These are phyloP conservation scores for Leccinum pachyderme DNA, from an alignment of 1,284 basidiomycete genomes.

Conservation along the genomic window DNA sequence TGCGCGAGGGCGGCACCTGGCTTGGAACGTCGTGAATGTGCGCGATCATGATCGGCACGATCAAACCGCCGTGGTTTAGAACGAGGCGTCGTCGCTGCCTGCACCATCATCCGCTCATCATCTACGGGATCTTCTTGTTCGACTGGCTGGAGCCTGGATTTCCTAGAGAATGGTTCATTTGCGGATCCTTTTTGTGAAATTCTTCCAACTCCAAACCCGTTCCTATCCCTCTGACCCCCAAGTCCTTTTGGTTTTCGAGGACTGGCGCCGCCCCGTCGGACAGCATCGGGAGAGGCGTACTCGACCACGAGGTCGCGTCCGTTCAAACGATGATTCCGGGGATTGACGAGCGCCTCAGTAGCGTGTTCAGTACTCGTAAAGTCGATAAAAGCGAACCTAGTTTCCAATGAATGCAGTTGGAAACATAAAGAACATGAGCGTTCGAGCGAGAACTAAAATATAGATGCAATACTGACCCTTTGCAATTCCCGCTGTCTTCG, in stretches of 20 bases:
- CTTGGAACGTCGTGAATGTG: constrained; percentile 50
- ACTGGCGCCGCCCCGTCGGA: constrained; percentile 58
- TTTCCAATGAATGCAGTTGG: background rate
- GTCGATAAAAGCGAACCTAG: constrained; percentile 93
- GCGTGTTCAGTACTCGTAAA: constrained; percentile 80
- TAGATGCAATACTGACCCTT: constrained; percentile 62
- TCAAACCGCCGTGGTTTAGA: constrained; percentile 4
- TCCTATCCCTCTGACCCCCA: constrained; percentile 8
- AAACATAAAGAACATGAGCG: background rate
- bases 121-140: constrained; percentile 1
- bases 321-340: constrained; percentile 80
- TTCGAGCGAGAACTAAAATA: background rate
- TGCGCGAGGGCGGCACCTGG: constrained; percentile 90
- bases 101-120: background rate
- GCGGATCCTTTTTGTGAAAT: constrained; percentile 3
- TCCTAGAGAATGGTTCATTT: constrained; percentile 1
- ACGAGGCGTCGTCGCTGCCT: background rate
- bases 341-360: constrained; percentile 79
- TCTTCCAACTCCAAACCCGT: constrained; percentile 4
- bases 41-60: constrained; percentile 6
- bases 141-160: background rate
- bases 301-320: constrained; percentile 88
- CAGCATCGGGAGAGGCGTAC: constrained; percentile 83
- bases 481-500: constrained; percentile 91
- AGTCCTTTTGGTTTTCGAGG: constrained; percentile 25